Evolutionary conservation across 1,284 basidiomycete genomes (phyloP).

Genomic region (Boletus subluridellus): DNA sequence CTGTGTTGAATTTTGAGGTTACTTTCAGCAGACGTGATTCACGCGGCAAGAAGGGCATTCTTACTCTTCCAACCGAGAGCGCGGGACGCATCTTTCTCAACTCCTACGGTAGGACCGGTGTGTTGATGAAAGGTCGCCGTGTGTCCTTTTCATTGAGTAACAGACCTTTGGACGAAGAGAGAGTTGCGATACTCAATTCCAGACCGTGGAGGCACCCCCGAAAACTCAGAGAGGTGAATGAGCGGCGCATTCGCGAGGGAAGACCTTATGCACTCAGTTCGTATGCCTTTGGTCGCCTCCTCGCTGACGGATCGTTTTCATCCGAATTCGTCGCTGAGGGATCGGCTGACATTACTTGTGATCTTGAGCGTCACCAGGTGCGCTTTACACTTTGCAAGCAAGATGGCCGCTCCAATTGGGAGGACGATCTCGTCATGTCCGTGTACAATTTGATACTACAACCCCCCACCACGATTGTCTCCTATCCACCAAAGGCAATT

Average conservation of each 20-base stretch:
- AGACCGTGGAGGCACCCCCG: constrained; percentile 34
- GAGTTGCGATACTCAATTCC: constrained; percentile 24
- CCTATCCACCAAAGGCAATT: constrained; percentile 17
- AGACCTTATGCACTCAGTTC: constrained; percentile 23
- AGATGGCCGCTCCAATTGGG: constrained; percentile 6
- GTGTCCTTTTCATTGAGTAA: constrained; percentile 26
- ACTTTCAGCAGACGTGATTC: constrained; percentile 22
- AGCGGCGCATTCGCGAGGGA: constrained; percentile 23
- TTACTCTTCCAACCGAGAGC: constrained; percentile 29
- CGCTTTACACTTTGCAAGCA: constrained; percentile 31
- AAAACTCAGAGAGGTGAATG: constrained; percentile 26
- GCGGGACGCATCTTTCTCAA: constrained; percentile 31
- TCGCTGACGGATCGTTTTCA: constrained; percentile 36
- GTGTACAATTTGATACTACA: constrained; percentile 6
- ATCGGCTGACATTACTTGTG: constrained; percentile 32
- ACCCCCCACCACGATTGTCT: constrained; percentile 3
- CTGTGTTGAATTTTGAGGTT: constrained; percentile 35
- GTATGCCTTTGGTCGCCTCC: constrained; percentile 38
- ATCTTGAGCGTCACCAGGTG: constrained; percentile 30
- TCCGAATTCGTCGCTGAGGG: constrained; percentile 33
- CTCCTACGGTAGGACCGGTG: constrained; percentile 25
- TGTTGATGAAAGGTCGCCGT: constrained; percentile 26
- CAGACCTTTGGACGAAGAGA: constrained; percentile 17
- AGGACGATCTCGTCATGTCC: not conserved
- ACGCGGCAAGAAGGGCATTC: constrained; percentile 31